Evolutionary conservation across 352 stramenopile genomes (phyloP).

Genomic region (Pythium brachiatum): DNA sequence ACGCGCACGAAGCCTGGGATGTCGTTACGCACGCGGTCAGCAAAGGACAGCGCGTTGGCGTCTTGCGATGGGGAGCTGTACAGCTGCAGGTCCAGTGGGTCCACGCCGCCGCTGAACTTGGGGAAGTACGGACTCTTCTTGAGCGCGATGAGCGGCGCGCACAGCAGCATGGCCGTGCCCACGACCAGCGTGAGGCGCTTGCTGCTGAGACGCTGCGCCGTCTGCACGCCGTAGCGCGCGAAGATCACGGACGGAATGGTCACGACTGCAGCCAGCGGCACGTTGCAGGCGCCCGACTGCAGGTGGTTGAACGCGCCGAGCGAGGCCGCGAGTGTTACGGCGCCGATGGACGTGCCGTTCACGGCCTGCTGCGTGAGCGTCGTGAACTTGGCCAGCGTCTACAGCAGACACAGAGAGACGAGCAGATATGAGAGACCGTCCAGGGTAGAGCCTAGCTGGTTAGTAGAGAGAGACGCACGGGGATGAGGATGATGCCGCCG

Average conservation of each 20-base stretch:
- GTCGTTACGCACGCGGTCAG: constrained; percentile 41
- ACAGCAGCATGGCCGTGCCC: constrained; percentile 72
- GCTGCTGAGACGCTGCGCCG: constrained; percentile 70
- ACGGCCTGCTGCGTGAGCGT: constrained; percentile 74
- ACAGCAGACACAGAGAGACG: background rate
- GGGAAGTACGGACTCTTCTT: constrained; percentile 79
- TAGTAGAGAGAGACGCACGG: constrained; percentile 34
- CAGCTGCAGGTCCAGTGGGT: constrained; percentile 78
- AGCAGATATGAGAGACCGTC: background rate
- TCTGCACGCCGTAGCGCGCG: constrained; percentile 77
- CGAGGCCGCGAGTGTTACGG: constrained; percentile 65
- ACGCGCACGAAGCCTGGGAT: constrained; percentile 40
- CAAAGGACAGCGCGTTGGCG: constrained; percentile 30
- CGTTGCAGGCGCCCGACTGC: constrained; percentile 64
- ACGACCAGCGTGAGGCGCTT: constrained; percentile 76
- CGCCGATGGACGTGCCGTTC: constrained; percentile 80
- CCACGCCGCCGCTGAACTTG: constrained; percentile 53
- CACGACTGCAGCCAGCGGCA: constrained; percentile 67
- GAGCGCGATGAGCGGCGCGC: constrained; percentile 77
- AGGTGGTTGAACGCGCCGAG: constrained; percentile 77
- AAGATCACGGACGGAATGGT: constrained; percentile 73
- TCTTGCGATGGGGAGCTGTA: constrained; percentile 31
- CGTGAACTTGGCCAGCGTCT: constrained; percentile 82
- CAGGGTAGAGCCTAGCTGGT: too few species aligned
- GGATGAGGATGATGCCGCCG: constrained; percentile 82